Conservation (phyloP, 2,329 filamentous ascomycete species). For the Cylindrodendrum hubeiense region DNA sequence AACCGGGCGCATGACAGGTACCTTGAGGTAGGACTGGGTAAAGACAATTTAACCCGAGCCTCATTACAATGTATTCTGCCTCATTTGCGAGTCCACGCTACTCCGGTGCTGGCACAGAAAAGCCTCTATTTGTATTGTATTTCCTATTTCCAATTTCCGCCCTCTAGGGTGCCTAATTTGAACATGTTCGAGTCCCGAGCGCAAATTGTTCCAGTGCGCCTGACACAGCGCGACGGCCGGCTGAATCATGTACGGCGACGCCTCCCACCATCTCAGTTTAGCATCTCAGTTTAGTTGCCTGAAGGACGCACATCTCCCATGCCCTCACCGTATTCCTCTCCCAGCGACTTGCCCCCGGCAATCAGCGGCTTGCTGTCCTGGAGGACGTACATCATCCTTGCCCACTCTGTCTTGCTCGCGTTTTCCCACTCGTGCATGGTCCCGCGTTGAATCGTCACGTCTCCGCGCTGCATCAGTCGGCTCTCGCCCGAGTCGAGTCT, state of each 20-base stretch:
- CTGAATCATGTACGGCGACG: not conserved
- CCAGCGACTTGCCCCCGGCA: slow-evolving; percentile 23
- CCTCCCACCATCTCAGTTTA: not conserved
- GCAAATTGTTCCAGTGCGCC: not conserved
- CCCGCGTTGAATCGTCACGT: slow-evolving; percentile 67
- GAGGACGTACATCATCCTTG: slow-evolving; percentile 58
- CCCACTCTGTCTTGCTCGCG: slow-evolving; percentile 56
- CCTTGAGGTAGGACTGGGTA: not conserved
- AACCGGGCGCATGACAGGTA: slow-evolving; percentile 15
- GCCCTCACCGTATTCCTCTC: slow-evolving; percentile 33
- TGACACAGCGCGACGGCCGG: not conserved
- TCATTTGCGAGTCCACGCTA: slow-evolving; percentile 5
- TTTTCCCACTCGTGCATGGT: slow-evolving; percentile 70
- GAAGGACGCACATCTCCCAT: slow-evolving; percentile 28
- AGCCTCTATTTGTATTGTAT: slow-evolving; percentile 15
- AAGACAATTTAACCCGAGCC: not conserved
- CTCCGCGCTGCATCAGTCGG: slow-evolving; percentile 57
- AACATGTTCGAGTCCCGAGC: not conserved
- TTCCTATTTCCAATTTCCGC: slow-evolving; percentile 25
- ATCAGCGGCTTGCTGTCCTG: slow-evolving; percentile 36
- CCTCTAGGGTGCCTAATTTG: not conserved
- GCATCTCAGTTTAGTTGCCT: not conserved
- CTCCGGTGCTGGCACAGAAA: not conserved
- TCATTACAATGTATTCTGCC: not conserved
- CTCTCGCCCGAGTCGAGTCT: slow-evolving; percentile 62